phyloP scores from a whole-genome alignment of 1,139 yeast genomes.

The Debaryomyces subglobosus region DNA sequence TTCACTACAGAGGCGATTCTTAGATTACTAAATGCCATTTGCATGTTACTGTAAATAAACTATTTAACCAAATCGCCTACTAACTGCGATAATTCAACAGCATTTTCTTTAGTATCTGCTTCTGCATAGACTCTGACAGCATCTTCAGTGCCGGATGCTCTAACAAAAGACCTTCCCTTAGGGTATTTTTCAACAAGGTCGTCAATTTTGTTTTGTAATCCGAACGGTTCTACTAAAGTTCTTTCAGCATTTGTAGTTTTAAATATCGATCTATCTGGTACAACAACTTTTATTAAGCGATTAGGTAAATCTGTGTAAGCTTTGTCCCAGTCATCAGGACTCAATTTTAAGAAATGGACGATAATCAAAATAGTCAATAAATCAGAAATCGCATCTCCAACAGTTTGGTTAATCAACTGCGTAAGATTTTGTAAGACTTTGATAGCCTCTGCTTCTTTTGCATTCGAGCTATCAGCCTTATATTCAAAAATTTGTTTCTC shows the following conservation, averaged over 20 bases:
- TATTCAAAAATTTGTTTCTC: constrained; percentile 36
- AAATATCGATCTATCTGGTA: constrained; percentile 77
- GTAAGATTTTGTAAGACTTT: constrained; percentile 58
- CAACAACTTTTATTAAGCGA: constrained; percentile 76
- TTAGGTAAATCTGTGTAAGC: constrained; percentile 88
- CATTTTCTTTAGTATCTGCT: constrained; percentile 53
- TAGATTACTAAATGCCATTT: background rate
- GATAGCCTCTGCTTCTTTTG: constrained; percentile 44
- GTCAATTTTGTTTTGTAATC: constrained; percentile 77
- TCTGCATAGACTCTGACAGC: constrained; percentile 97
- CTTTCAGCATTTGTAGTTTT: constrained; percentile 92
- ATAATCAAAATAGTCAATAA: constrained; percentile 75
- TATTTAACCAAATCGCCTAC: constrained; percentile 38
- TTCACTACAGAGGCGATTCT: constrained; percentile 20
- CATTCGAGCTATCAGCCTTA: constrained; percentile 20
- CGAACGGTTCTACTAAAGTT: constrained; percentile 71
- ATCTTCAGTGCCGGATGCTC: constrained; percentile 98
- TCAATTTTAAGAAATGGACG: constrained; percentile 53
- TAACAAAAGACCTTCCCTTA: constrained; percentile 83
- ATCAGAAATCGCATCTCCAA: constrained; percentile 96
- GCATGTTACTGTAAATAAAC: constrained; percentile 1
- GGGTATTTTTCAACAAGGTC: constrained; percentile 56
- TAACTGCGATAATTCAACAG: constrained; percentile 33
- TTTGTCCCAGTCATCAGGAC: constrained; percentile 74
- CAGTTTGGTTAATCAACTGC: constrained; percentile 87